phyloP scores from a whole-genome alignment of 306 rosid genomes.

The Cicer chorassanicum region DNA sequence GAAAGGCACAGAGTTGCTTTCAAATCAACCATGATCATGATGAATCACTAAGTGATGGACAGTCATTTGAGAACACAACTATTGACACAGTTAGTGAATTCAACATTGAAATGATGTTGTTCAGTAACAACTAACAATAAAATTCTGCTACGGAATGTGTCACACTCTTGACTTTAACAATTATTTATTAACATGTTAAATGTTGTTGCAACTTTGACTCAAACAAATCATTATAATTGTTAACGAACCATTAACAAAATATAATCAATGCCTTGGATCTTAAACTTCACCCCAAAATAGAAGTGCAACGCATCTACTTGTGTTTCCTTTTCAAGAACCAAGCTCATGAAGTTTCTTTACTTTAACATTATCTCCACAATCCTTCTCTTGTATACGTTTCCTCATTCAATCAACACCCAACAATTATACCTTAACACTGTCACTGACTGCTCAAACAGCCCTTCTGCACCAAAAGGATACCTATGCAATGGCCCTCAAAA shows the following conservation, averaged over 20 bases:
- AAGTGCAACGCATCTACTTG: not conserved
- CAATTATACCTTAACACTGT: constrained; percentile 53
- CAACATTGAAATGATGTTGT: not conserved
- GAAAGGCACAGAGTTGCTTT: constrained; percentile 44
- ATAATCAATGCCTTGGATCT: not conserved
- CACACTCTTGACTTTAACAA: not conserved
- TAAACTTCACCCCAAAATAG: constrained; percentile 5
- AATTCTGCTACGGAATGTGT: constrained; percentile 5
- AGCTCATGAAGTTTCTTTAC: constrained; percentile 44
- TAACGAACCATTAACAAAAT: not conserved
- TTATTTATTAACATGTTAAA: not conserved
- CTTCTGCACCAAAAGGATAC: constrained; percentile 53
- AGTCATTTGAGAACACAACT: not conserved
- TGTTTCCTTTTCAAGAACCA: too few species aligned
- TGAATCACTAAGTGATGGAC: not conserved
- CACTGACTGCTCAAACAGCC: constrained; percentile 44
- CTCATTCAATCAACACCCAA: constrained; percentile 46
- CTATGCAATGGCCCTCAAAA: constrained; percentile 47
- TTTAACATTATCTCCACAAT: constrained; percentile 32
- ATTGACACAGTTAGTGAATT: constrained; percentile 32
- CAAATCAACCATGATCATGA: constrained; percentile 37
- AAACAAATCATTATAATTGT: not conserved
- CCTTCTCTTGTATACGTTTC: constrained; percentile 35
- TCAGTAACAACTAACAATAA: not conserved
- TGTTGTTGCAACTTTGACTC: constrained; percentile 10